These are phyloP conservation scores for Termitomyces titanicus DNA, from an alignment of 768 basidiomycete species.

Conservation along the genomic window DNA sequence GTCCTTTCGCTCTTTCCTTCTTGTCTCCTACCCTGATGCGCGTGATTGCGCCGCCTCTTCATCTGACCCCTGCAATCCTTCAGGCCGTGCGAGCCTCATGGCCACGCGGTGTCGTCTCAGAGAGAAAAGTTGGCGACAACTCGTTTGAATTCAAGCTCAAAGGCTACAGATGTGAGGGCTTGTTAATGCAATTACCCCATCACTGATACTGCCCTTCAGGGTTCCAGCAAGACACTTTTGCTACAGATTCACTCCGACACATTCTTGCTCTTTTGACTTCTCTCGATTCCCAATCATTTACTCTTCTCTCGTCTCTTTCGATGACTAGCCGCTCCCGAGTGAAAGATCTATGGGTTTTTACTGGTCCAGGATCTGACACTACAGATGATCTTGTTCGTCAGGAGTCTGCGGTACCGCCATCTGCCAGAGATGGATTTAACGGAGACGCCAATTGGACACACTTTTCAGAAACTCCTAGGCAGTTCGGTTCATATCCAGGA, in stretches of 20 bases:
- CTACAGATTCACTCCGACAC: slow-evolving; percentile 67
- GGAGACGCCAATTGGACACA: slow-evolving; percentile 19
- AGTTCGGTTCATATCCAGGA: slow-evolving; percentile 9
- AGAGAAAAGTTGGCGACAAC: slow-evolving; percentile 70
- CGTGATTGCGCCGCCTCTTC: slow-evolving; percentile 73
- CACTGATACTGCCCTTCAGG: slow-evolving; percentile 33
- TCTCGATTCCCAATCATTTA: slow-evolving; percentile 65
- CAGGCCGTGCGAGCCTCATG: slow-evolving; percentile 74
- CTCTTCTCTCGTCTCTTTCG: slow-evolving; percentile 67
- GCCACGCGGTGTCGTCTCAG: slow-evolving; percentile 76
- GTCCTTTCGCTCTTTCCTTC: slow-evolving; percentile 74
- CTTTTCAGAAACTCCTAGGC: slow-evolving; percentile 10
- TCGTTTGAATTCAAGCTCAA: slow-evolving; percentile 80
- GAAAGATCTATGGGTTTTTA: slow-evolving; percentile 79
- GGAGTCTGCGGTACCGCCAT: slow-evolving; percentile 29
- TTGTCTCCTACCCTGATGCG: slow-evolving; percentile 62
- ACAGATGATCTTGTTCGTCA: slow-evolving; percentile 25
- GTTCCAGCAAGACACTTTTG: slow-evolving; percentile 76
- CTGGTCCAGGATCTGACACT: slow-evolving; percentile 40
- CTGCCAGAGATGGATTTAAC: slow-evolving; percentile 20
- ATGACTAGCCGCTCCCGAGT: slow-evolving; percentile 67
- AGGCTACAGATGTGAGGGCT: slow-evolving; percentile 65
- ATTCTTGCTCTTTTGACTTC: slow-evolving; percentile 65
- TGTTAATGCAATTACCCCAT: slow-evolving; percentile 13
- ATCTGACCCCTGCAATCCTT: slow-evolving; percentile 76